Evolutionary conservation across 345 rosid species (phyloP).

Genomic region (Citrus maxima): DNA sequence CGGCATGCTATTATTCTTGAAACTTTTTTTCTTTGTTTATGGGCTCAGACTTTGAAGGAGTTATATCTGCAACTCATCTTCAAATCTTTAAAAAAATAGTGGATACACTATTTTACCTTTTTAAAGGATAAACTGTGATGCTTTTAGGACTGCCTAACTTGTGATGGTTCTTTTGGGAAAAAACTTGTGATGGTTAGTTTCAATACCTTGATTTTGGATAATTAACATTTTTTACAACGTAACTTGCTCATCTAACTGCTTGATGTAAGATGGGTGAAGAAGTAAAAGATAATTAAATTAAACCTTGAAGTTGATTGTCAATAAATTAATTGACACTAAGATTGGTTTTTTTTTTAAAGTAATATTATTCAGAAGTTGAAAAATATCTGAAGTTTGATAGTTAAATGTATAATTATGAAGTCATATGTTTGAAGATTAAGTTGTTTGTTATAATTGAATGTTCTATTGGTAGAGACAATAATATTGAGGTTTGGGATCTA

Average conservation of each 20-base stretch:
- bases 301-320: background rate
- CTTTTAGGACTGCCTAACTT: background rate
- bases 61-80: background rate
- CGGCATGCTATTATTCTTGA: background rate
- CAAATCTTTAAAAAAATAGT: background rate
- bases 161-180: background rate
- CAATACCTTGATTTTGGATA: background rate
- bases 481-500: background rate
- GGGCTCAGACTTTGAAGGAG: constrained; percentile 16
- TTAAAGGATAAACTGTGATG: background rate
- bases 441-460: constrained; percentile 4
- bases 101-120: background rate
- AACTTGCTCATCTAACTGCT: background rate
- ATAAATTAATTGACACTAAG: background rate
- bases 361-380: background rate
- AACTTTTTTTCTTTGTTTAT: background rate
- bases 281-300: background rate
- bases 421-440: constrained; percentile 2
- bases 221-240: background rate
- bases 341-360: background rate
- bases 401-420: background rate
- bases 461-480: background rate
- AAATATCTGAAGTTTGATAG: background rate
- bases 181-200: constrained; percentile 8
- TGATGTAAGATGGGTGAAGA: background rate